phyloP scores from a whole-genome alignment of 345 rosid genomes.

The Stellera chamaejasme region DNA sequence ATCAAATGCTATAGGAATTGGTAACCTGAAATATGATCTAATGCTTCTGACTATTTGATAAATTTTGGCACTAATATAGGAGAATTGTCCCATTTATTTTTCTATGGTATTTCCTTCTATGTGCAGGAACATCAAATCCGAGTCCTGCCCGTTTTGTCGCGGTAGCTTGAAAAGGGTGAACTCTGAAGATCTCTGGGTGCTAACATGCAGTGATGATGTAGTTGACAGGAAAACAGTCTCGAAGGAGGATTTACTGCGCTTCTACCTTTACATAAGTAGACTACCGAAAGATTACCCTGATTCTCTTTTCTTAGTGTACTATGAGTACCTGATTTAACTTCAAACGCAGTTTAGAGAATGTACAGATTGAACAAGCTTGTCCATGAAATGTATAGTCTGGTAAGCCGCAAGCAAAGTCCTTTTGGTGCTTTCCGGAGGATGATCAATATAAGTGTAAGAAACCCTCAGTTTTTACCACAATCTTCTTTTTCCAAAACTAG shows the following conservation, averaged over 20 bases:
- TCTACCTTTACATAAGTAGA: conserved; percentile 72
- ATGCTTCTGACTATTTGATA: neutral
- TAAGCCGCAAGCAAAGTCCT: conserved; percentile 27
- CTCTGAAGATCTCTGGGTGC: conserved; percentile 95
- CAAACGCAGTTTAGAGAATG: conserved; percentile 18
- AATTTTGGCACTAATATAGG: neutral
- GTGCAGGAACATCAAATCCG: conserved; percentile 81
- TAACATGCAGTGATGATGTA: conserved; percentile 76
- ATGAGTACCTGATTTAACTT: conserved; percentile 70
- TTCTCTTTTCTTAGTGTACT: conserved; percentile 69
- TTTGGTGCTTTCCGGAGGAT: conserved; percentile 13
- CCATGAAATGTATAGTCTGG: conserved; percentile 51
- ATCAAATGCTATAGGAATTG: conserved; percentile 94
- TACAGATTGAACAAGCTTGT: conserved; percentile 39
- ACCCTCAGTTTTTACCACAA: conserved; percentile 4
- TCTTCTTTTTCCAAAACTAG: conserved; percentile 2
- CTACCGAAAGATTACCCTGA: conserved; percentile 83
- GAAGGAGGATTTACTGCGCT: conserved; percentile 57
- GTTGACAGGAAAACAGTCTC: conserved; percentile 64
- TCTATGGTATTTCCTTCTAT: conserved; percentile 4
- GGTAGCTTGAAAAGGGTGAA: conserved; percentile 94
- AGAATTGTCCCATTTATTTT: neutral
- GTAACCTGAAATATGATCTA: conserved; percentile 23
- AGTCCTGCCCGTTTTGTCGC: conserved; percentile 94
- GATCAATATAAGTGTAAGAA: conserved; percentile 2